Base-by-base conservation (phyloP, 108 stramenopile genomes). In the Asterionellopsis glacialis region DNA sequence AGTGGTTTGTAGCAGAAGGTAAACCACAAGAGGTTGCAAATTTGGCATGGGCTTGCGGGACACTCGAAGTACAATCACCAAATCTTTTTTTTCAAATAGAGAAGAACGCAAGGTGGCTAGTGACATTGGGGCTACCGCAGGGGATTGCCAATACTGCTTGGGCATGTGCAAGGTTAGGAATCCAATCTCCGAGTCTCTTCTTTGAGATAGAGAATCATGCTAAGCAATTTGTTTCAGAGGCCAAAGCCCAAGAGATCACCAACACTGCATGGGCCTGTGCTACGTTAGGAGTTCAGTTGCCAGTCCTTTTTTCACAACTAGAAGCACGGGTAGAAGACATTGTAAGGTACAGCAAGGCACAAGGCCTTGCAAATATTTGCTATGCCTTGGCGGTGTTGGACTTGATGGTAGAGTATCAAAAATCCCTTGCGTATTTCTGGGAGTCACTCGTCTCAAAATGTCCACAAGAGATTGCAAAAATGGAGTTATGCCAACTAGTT, bases 71-170 rank as follows among this genome's bases (percentile, higher is more conserved):
- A 15, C 24, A 54, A 22, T 54, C 25, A 27, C 11, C 52, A 22
- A 27, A 54, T 4, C 28, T 68, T 24, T 68, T 68, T 28, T 24
- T 52, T 9, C 15, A 27, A 16, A 47, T 68, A 19, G 59, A 68
- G 22, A 16, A 41, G 40, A 21, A 43, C 2, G 41, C 67, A 15
- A 33, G 22, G 2, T 33, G 48, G 27, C 19, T 68, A 16, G 26
- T 68, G 21, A 15, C 42, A 16, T n/a, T 43, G 21, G 67, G 67
- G 11, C 41, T 16, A 6, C 59, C 67, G 25, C 67, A 54, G 51
- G 26, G n/a, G 7, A 57, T 59, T 43, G 58, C 67, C 13, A 68
- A 53, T 33, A 57, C 38, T 43, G 67, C 56, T 26, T 68, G 67
- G 67, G 59, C 67, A 10, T 68, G 51, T 40, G 59, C 59, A 18